phyloP scores from a whole-genome alignment of 768 basidiomycete genomes.

The Collybia sp. region DNA sequence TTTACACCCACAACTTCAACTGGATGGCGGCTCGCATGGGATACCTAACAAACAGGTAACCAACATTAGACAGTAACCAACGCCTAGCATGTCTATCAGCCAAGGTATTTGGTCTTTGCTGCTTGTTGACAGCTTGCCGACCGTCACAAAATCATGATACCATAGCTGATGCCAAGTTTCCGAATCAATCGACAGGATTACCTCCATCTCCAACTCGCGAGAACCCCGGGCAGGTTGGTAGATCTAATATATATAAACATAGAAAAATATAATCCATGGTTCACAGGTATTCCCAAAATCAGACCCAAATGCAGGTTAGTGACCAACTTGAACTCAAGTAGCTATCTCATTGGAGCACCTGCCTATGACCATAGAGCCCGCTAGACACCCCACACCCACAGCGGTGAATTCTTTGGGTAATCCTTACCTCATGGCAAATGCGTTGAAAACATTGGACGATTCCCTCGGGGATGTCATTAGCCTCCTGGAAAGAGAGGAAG shows the following conservation, averaged over 20 bases:
- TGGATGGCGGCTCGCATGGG: no score
- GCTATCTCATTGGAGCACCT: conserved; percentile 9
- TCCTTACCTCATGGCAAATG: conserved; percentile 39
- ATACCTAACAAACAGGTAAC: no score
- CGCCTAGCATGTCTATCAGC: no score
- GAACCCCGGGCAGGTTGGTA: conserved; percentile 40
- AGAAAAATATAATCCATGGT: no score
- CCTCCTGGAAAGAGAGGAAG: conserved; percentile 39
- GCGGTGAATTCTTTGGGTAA: conserved; percentile 34
- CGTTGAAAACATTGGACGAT: conserved; percentile 38
- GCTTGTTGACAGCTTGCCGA: neutral
- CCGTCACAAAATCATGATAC: neutral
- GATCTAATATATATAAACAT: no score
- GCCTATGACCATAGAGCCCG: conserved; percentile 16
- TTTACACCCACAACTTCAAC: no score
- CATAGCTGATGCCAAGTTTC: conserved; percentile 35
- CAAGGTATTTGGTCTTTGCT: conserved; percentile 16
- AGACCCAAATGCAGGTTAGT: conserved; percentile 31
- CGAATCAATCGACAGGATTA: conserved; percentile 26
- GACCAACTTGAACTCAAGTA: neutral
- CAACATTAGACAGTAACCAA: no score
- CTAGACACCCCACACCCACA: conserved; percentile 16
- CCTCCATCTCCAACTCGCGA: conserved; percentile 41
- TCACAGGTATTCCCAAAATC: conserved; percentile 43
- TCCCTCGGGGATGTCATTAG: conserved; percentile 37